phyloP scores from a whole-genome alignment of 208 protist genomes.

The Histomonas meleagridis region DNA sequence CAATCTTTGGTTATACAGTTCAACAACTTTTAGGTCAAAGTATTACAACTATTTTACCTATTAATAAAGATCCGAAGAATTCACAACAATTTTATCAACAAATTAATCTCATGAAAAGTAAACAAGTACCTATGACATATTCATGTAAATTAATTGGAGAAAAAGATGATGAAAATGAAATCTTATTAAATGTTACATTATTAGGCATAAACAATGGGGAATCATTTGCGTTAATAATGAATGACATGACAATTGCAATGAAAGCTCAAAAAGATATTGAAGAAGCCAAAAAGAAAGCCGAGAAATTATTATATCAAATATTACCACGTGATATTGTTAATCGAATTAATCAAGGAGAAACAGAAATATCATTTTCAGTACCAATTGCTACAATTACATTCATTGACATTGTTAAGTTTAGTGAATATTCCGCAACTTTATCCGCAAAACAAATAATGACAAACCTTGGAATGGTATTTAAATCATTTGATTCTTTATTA shows the following conservation, averaged over 20 bases:
- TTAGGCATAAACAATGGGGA: neutral
- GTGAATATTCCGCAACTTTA: neutral
- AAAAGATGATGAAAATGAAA: neutral
- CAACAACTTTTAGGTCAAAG: neutral
- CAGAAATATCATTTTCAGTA: conserved; percentile 13
- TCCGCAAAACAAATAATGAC: conserved; percentile 11
- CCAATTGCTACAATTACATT: neutral
- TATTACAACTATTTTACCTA: neutral
- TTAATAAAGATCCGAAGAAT: neutral
- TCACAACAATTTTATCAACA: neutral
- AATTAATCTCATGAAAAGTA: neutral
- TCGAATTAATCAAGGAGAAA: neutral
- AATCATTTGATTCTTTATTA: neutral
- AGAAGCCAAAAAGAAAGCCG: conserved; percentile 3
- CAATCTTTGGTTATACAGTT: neutral
- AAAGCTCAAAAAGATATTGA: neutral
- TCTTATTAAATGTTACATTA: neutral
- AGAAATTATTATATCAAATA: neutral
- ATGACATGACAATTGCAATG: neutral
- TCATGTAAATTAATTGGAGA: neutral
- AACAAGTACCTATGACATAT: conserved; percentile 13
- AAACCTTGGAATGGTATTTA: neutral
- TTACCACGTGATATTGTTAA: neutral
- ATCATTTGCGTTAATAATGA: neutral
- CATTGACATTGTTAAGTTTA: conserved; percentile 12